phyloP scores from a whole-genome alignment of 345 rosid genomes.

The Camelina laxa region DNA sequence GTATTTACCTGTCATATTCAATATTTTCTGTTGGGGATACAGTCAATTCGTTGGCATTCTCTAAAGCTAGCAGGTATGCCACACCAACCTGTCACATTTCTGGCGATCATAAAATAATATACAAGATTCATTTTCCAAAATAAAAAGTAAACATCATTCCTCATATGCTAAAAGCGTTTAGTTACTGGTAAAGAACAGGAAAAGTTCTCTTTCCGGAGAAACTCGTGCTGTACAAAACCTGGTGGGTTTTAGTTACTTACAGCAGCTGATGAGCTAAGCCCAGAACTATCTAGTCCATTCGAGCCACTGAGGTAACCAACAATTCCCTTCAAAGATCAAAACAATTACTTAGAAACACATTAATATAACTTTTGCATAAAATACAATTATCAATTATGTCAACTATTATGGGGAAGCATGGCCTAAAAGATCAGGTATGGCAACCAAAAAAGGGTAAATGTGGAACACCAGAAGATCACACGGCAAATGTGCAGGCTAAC shows the following conservation, averaged over 20 bases:
- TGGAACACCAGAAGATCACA: slow-evolving; percentile 27
- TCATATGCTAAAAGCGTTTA: slow-evolving; percentile 13
- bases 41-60: slow-evolving; percentile 70
- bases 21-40: slow-evolving; percentile 78
- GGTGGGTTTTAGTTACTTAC: slow-evolving; percentile 54
- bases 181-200: slow-evolving; percentile 10
- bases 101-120: slow-evolving; percentile 39
- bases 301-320: slow-evolving; percentile 84
- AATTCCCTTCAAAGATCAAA: slow-evolving; percentile 71
- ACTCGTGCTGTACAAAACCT: slow-evolving; percentile 15
- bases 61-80: slow-evolving; percentile 91
- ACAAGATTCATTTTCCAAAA: slow-evolving; percentile 37
- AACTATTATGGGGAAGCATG: slow-evolving; percentile 21
- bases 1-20: slow-evolving; percentile 76
- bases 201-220: background rate
- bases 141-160: slow-evolving; percentile 19
- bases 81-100: slow-evolving; percentile 72
- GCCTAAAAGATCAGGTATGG: slow-evolving; percentile 28
- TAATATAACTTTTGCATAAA: background rate
- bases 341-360: slow-evolving; percentile 31
- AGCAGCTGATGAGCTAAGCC: slow-evolving; percentile 98
- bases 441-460: slow-evolving; percentile 10
- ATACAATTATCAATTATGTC: background rate
- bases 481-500: slow-evolving; percentile 7
- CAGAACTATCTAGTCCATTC: slow-evolving; percentile 89